Conservation (phyloP, 768 basidiomycete species). For the Pulveroboletus sp. region DNA sequence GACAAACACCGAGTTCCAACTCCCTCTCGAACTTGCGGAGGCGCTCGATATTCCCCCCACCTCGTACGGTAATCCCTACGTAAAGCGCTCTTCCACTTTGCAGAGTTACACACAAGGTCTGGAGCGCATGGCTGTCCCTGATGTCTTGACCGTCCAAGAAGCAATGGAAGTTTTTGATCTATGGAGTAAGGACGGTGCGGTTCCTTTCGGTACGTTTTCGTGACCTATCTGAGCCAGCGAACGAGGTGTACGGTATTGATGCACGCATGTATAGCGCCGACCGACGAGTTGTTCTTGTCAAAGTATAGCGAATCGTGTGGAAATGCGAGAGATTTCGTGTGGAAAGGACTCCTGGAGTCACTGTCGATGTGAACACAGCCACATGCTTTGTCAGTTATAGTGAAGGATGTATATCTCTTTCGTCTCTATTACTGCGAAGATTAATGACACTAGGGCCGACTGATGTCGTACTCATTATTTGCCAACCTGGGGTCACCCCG, state of each 20-base stretch:
- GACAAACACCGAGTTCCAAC: conserved; percentile 52
- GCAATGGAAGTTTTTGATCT: conserved; percentile 72
- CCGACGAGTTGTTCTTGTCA: conserved; percentile 71
- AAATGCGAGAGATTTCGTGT: conserved; percentile 76
- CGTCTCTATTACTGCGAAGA: neutral
- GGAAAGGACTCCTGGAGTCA: conserved; percentile 50
- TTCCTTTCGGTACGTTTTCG: conserved; percentile 43
- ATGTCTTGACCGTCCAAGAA: conserved; percentile 56
- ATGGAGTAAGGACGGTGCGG: conserved; percentile 60
- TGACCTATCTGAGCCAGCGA: neutral
- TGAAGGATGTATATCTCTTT: neutral
- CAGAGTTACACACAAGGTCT: conserved; percentile 53
- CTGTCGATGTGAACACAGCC: conserved; percentile 17
- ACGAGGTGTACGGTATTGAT: neutral
- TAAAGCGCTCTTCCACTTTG: conserved; percentile 46
- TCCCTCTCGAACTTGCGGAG: conserved; percentile 61
- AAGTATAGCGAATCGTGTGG: conserved; percentile 77
- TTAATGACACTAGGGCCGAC: neutral
- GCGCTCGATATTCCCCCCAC: conserved; percentile 47
- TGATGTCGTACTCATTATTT: neutral
- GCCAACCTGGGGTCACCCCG: neutral
- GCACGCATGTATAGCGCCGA: conserved; percentile 27
- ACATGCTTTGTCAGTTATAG: neutral
- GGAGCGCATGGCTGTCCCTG: conserved; percentile 48
- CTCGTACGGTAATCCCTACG: conserved; percentile 49